Evolutionary conservation across 495 filamentous ascomycete species (phyloP), one percentile per base, ranked within the genome.

Genomic region (Penicillium coprophilum): DNA sequence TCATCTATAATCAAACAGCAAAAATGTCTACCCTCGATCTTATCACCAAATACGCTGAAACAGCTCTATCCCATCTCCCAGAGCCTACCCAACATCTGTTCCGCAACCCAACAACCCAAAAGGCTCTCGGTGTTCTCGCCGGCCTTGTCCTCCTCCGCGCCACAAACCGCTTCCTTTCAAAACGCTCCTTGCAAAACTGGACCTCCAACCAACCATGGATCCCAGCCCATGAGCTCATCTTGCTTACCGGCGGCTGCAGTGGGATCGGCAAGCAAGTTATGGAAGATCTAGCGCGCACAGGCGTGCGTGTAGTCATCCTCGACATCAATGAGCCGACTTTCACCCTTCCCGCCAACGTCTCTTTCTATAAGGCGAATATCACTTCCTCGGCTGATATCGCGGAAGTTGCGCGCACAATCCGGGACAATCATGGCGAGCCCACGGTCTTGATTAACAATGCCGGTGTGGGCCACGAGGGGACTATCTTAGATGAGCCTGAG

Each of bases 391-490:
- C 64, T 20, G 71, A 62, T 46, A 74, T 87, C 45, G 66, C 69
- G 17, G 48, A 69, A 20, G 68, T 76, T 4, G 82, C 74, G 6
- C 67, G 71, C 36, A 63, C 69, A 2, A 77, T 87, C 55, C 77
- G 78, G 41, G 61, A 60, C 6, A 64, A 74, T 4, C 71, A 77
- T 31, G 76, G 83, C 55, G 66, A 78, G 39, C 77, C 82, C 11
- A 78, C 77, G 0, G 77, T 87, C 12, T 69, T 86, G 41, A 66
- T 86, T 60, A 86, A 86, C 74, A 87, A 87, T 53, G 84, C 84
- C 12, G 82, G 82, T 31, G 72, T 86, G 27, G 76, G 71, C 30
- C 66, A 71, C 31, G 70, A 75, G 15, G 68, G 70, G 15, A 66
- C 70, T 5, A 80, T 86, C 40, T 72, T 85, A 6, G 69, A 79